Conservation (phyloP, 257 asterid species). For the Avicennia marina region DNA sequence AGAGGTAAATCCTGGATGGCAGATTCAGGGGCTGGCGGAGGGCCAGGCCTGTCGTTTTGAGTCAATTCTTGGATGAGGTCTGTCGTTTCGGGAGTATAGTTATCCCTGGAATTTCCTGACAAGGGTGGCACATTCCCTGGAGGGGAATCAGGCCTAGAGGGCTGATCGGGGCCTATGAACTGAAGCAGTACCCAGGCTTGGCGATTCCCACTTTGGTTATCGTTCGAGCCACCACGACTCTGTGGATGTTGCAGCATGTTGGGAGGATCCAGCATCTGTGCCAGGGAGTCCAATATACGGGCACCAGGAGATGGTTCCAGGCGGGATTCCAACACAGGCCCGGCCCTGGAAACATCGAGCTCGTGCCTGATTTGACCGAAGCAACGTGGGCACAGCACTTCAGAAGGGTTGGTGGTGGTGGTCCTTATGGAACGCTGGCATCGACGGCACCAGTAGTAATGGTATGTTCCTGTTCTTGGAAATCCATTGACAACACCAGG, state of each 20-base stretch:
- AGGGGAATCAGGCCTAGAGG: slow-evolving; percentile 33
- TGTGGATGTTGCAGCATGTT: slow-evolving; percentile 7
- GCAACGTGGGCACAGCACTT: slow-evolving; percentile 69
- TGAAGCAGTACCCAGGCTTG: slow-evolving; percentile 46
- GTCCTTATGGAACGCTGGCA: slow-evolving; percentile 74
- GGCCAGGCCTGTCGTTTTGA: slow-evolving; percentile 39
- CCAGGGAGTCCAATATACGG: slow-evolving; percentile 43
- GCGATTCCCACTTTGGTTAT: slow-evolving; percentile 11
- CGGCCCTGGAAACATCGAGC: slow-evolving; percentile 60
- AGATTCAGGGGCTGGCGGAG: slow-evolving; percentile 33
- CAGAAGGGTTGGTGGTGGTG: slow-evolving; percentile 59
- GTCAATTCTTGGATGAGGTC: slow-evolving; percentile 33
- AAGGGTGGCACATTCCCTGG: too few relatives aligned
- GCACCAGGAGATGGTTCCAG: slow-evolving; percentile 39
- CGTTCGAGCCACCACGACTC: too few relatives aligned
- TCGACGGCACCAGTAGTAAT: slow-evolving; percentile 76
- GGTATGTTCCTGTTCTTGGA: slow-evolving; percentile 61
- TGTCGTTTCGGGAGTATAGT: background rate
- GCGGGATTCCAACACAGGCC: slow-evolving; percentile 28
- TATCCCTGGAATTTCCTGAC: background rate
- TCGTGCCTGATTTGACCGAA: slow-evolving; percentile 45
- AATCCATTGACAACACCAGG: slow-evolving; percentile 57
- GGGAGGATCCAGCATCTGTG: slow-evolving; percentile 46
- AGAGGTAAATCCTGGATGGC: slow-evolving; percentile 44
- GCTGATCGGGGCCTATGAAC: slow-evolving; percentile 53